A percentile compares a stretch with the other conserved stretches of the same genome.
phyloP scores from a whole-genome alignment of 2,329 filamentous ascomycete species.

The Ascochyta viciae-villosae region DNA sequence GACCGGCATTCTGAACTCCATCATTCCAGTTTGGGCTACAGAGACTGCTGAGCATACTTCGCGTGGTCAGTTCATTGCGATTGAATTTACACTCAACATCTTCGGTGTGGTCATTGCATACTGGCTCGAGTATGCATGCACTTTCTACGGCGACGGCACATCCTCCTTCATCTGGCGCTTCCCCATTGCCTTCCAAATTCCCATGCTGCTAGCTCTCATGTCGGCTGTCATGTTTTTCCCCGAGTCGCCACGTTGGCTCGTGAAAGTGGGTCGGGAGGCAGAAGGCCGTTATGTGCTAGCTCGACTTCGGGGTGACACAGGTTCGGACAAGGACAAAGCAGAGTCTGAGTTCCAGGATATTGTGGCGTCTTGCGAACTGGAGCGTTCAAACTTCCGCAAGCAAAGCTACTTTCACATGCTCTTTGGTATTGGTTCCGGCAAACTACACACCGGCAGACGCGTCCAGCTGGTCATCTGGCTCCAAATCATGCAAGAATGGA shows the following conservation, averaged over 20 bases:
- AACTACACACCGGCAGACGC: constrained; percentile 70
- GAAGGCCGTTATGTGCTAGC: constrained; percentile 72
- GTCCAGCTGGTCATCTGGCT: constrained; percentile 76
- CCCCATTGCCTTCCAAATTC: constrained; percentile 73
- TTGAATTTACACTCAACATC: constrained; percentile 77
- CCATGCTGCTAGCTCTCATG: constrained; percentile 67
- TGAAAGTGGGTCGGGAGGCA: constrained; percentile 69
- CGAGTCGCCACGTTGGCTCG: constrained; percentile 72
- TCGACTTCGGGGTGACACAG: constrained; percentile 66
- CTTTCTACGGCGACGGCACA: constrained; percentile 65
- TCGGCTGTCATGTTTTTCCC: constrained; percentile 70
- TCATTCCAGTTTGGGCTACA: constrained; percentile 74
- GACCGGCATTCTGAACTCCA: constrained; percentile 73
- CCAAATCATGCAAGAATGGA: constrained; percentile 74
- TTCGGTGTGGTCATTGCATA: constrained; percentile 72
- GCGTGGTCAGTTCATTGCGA: constrained; percentile 72
- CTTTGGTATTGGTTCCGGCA: constrained; percentile 69
- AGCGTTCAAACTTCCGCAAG: constrained; percentile 56
- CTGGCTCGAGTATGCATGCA: constrained; percentile 60
- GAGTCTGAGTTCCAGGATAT: constrained; percentile 69
- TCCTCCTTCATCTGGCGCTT: constrained; percentile 71
- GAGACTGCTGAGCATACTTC: constrained; percentile 73
- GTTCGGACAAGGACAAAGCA: constrained; percentile 55
- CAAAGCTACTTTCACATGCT: constrained; percentile 72
- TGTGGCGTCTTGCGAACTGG: constrained; percentile 66